These are phyloP conservation scores for Claviceps sp. DNA, from an alignment of 2,329 filamentous ascomycete species.

Conservation along the genomic window DNA sequence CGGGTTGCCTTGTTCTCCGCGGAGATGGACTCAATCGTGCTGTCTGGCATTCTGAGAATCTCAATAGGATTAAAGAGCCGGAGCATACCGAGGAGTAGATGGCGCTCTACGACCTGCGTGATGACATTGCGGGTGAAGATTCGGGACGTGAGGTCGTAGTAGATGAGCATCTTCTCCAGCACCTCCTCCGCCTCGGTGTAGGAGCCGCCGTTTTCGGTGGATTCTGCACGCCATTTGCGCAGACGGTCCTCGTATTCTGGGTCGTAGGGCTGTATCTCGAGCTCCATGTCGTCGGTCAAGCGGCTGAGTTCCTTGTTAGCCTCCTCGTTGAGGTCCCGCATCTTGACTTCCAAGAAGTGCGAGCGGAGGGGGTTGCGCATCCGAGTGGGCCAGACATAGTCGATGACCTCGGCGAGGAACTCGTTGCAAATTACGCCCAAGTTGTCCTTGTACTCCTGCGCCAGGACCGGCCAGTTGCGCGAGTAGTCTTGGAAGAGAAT, in stretches of 20 bases:
- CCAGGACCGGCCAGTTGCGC: conserved; percentile 37
- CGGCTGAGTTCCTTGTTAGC: conserved; percentile 32
- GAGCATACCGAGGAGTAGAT: conserved; percentile 37
- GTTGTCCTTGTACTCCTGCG: conserved; percentile 41
- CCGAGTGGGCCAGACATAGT: conserved; percentile 34
- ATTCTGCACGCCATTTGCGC: conserved; percentile 30
- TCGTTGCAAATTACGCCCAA: conserved; percentile 40
- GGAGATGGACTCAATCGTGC: conserved; percentile 34
- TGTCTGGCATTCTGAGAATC: conserved; percentile 31
- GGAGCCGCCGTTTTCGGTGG: conserved; percentile 28
- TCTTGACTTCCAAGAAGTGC: conserved; percentile 35
- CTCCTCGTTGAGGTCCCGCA: conserved; percentile 31
- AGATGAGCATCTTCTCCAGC: conserved; percentile 42
- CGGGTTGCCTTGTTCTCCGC: conserved; percentile 40
- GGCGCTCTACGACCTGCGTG: conserved; percentile 37
- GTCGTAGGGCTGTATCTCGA: conserved; percentile 40
- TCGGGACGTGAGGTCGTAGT: conserved; percentile 38
- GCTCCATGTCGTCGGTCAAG: conserved; percentile 35
- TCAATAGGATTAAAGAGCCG: conserved; percentile 38
- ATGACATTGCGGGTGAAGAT: conserved; percentile 40
- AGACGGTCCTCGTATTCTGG: conserved; percentile 39
- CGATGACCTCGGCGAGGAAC: conserved; percentile 37
- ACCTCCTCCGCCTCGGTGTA: conserved; percentile 40
- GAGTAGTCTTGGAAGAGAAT: conserved; percentile 41
- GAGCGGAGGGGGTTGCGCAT: conserved; percentile 37